phyloP scores from a whole-genome alignment of 768 basidiomycete species.

The Nevesoporus exiguus region DNA sequence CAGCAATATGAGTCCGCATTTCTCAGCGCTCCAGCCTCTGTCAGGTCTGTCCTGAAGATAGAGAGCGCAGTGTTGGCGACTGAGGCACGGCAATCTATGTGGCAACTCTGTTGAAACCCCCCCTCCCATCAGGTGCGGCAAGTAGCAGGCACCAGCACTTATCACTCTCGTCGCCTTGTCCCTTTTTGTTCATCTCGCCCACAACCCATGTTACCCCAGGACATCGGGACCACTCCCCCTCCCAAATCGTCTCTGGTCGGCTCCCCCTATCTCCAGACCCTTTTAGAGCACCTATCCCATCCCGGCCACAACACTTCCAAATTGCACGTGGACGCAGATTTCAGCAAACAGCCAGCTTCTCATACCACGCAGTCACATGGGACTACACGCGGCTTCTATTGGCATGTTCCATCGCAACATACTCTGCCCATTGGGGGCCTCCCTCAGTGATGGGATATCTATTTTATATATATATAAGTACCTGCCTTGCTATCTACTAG shows the following conservation, averaged over 20 bases:
- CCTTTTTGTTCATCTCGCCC: too few relatives aligned
- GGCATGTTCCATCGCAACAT: background rate
- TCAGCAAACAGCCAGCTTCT: background rate
- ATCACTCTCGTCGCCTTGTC: too few relatives aligned
- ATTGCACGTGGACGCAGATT: background rate
- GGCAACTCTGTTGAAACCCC: background rate
- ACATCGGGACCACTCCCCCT: background rate
- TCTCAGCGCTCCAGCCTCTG: too few relatives aligned
- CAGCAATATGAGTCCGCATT: too few relatives aligned
- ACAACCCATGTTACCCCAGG: background rate
- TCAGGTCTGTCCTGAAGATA: background rate
- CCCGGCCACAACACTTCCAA: background rate
- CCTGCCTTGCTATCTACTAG: too few relatives aligned
- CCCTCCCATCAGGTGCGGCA: background rate
- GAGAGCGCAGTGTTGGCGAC: background rate
- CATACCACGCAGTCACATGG: background rate
- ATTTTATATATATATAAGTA: too few relatives aligned
- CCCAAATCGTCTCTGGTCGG: background rate
- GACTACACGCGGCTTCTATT: constrained; percentile 2
- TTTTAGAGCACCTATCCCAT: background rate
- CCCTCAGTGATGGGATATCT: too few relatives aligned
- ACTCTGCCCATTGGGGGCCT: background rate
- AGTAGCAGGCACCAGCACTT: too few relatives aligned
- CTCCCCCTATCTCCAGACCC: background rate
- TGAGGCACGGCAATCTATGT: background rate